These are phyloP conservation scores for Drechslerella dactyloides DNA, from an alignment of 2,329 filamentous ascomycete genomes.

Conservation along the genomic window DNA sequence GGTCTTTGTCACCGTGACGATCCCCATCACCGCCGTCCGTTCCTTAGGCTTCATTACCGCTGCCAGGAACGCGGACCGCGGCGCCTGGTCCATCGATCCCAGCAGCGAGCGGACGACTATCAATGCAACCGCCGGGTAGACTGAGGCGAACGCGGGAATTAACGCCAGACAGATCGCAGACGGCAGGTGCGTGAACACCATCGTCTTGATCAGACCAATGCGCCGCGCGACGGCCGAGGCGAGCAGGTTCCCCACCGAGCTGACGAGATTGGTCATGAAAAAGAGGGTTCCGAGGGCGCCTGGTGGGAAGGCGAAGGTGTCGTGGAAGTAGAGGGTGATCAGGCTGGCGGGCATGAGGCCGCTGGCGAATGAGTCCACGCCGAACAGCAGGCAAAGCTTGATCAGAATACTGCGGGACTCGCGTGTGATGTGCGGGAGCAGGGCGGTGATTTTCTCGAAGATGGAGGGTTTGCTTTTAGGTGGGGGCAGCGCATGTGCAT, in stretches of 20 bases:
- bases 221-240: constrained; percentile 65
- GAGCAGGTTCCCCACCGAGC: constrained; percentile 63
- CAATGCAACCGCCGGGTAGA: constrained; percentile 66
- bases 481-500: constrained; percentile 16
- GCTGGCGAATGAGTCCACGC: constrained; percentile 61
- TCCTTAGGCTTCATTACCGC: constrained; percentile 69
- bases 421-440: constrained; percentile 65
- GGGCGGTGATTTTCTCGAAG: constrained; percentile 20
- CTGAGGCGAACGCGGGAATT: constrained; percentile 65
- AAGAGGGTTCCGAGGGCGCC: constrained; percentile 65
- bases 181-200: constrained; percentile 66
- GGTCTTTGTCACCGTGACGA: constrained; percentile 74
- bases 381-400: constrained; percentile 70
- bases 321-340: constrained; percentile 65
- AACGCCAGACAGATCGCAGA: constrained; percentile 70
- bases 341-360: constrained; percentile 53
- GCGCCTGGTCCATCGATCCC: constrained; percentile 73
- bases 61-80: constrained; percentile 72
- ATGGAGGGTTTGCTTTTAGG: constrained; percentile 56
- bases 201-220: constrained; percentile 59
- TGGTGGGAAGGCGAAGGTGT: constrained; percentile 62
- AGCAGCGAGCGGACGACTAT: constrained; percentile 69
- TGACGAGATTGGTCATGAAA: constrained; percentile 64
- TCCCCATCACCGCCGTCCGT: constrained; percentile 74
- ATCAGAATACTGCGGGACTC: constrained; percentile 67